Conservation (phyloP, 805 yeast species). For the Zygoascus ofunaensis region DNA sequence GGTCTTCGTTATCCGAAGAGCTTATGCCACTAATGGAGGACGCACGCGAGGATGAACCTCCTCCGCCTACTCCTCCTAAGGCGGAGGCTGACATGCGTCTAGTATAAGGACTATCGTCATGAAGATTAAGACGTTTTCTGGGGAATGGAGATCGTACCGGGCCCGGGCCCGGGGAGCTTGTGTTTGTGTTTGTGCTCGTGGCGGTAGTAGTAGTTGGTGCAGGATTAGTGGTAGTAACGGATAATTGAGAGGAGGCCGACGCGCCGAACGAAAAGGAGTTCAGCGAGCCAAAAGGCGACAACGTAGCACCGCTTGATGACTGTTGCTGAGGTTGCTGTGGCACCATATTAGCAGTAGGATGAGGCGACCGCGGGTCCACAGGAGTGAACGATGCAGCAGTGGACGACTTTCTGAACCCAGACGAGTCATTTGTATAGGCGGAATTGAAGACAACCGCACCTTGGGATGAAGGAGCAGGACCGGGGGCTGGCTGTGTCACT, state of each 20-base stretch:
- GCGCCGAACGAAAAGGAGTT: too few relatives aligned
- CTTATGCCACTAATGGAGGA: constrained; percentile 21
- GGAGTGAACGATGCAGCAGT: constrained; percentile 10
- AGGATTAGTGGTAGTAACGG: neutral
- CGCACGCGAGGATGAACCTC: constrained; percentile 13
- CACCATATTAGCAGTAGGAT: too few relatives aligned
- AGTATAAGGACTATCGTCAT: constrained; percentile 9
- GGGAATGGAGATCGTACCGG: neutral
- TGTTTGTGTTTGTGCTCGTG: too few relatives aligned
- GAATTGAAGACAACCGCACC: constrained; percentile 17
- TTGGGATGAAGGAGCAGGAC: neutral
- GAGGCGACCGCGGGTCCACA: constrained; percentile 35
- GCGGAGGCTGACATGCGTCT: constrained; percentile 16
- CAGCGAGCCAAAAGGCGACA: constrained; percentile 9
- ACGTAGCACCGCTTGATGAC: neutral
- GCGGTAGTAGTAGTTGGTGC: constrained; percentile 5
- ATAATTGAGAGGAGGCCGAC: too few relatives aligned
- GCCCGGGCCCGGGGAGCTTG: neutral
- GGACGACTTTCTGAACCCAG: constrained; percentile 20
- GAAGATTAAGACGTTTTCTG: neutral
- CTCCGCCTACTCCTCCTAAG: neutral
- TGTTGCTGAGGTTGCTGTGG: neutral
- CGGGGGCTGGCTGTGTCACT: neutral
- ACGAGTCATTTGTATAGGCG: constrained; percentile 20
- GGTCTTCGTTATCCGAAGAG: constrained; percentile 21